Base-by-base conservation (phyloP, 192 early-diverging fungal genomes). In the Dissophora ornata region DNA sequence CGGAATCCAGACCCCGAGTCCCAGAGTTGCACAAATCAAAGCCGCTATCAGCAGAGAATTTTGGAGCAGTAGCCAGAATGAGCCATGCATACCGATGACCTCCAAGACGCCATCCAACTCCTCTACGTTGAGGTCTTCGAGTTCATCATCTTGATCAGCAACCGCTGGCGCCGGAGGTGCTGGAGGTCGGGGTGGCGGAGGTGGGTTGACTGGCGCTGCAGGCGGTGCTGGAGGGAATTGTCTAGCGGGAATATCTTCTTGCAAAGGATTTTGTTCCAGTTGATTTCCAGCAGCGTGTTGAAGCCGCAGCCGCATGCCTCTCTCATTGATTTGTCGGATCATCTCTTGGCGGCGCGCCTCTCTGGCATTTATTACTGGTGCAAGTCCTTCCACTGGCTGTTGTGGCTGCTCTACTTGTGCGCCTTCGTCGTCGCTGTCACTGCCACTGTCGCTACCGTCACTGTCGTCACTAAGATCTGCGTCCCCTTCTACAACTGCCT, bases 1-100 rank as follows among this genome's bases (percentile, higher is more conserved):
- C 2, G 96, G 96, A 4, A 92, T 69, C 93, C 93, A 96, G 19
- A 90, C 82, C 2, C 91, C 90, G 25, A 86, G 79, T 33, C 85
- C 87, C 41, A 99, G 66, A 19, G 92, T 90, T 47, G 90, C 82
- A n/a, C 86, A 71, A n/a, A 97, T 90, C 61, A 97, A 71, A 12
- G 93, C 66, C 8, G 91, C 54, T 40, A 96, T 93, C 22, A 96
- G 83, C 9, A 90, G 83, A 48, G 93, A 93, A 71, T 95, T 94
- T 67, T 96, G 93, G 11, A 91, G 45, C 0, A 97, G 69, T 56
- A 91, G 84, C 70, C 88, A 83, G n/a, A 91, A 60, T 15, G 95
- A 92, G 0, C 97, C 97, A 8, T 91, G 85, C 71, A 99, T 87
- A 10, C 97, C 97, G 51, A 98, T 84, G n/a, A 94, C 89, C 50